phyloP scores from a whole-genome alignment of 2,329 filamentous ascomycete genomes.

The Hypoxylon sp. region DNA sequence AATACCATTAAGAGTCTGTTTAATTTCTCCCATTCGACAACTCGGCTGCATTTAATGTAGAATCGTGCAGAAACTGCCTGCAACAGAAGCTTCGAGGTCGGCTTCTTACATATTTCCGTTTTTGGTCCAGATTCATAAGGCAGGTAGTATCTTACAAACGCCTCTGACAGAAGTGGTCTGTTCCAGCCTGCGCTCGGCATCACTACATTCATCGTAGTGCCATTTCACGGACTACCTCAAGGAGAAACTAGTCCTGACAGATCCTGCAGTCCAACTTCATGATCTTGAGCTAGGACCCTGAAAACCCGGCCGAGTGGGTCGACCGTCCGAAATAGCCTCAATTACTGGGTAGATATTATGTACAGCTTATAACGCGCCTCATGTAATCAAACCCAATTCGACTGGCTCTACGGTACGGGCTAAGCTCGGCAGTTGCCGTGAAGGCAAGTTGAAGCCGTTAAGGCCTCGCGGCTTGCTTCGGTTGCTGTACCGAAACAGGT shows the following conservation, averaged over 20 bases:
- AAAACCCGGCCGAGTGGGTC: conserved; percentile 40
- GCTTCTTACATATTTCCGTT: conserved; percentile 43
- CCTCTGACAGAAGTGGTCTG: conserved; percentile 9
- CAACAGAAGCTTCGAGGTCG: conserved; percentile 39
- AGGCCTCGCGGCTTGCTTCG: conserved; percentile 12
- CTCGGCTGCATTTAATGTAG: conserved; percentile 29
- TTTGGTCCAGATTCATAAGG: conserved; percentile 35
- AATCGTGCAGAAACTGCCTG: conserved; percentile 32
- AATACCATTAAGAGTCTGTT: conserved; percentile 23
- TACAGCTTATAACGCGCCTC: conserved; percentile 22
- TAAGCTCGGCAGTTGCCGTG: conserved; percentile 34
- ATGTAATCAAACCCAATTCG: conserved; percentile 34
- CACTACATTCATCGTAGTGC: conserved; percentile 38
- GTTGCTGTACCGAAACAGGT: conserved; percentile 28
- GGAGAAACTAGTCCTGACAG: conserved; percentile 31
- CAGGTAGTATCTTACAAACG: conserved; percentile 29
- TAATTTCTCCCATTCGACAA: conserved; percentile 37
- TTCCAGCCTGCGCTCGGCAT: conserved; percentile 31
- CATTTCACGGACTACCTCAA: conserved; percentile 34
- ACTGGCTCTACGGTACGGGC: conserved; percentile 23
- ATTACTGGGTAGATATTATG: conserved; percentile 18
- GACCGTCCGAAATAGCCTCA: conserved; percentile 40
- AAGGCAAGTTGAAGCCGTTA: conserved; percentile 14
- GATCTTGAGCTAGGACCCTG: conserved; percentile 33
- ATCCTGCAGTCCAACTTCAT: conserved; percentile 34